Conservation (phyloP, 257 asterid genomes). For the Eustoma russellianum region DNA sequence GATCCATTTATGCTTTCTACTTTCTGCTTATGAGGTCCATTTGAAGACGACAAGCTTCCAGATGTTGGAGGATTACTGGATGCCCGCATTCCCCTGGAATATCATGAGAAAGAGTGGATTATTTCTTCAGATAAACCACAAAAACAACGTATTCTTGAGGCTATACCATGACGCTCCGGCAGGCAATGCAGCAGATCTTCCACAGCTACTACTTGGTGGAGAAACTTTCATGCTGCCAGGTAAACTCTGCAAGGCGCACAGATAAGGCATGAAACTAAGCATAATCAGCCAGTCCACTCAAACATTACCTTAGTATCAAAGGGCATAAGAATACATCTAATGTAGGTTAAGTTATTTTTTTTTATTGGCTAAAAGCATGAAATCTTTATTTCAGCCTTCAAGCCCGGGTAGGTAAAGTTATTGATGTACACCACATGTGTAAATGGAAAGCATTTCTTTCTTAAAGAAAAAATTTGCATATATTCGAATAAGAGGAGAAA, state of each 20-base stretch:
- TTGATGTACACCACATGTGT: no score
- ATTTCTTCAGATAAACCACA: slow-evolving; percentile 3
- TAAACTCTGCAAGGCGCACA: slow-evolving; percentile 24
- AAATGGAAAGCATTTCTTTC: no score
- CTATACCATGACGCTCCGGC: slow-evolving; percentile 89
- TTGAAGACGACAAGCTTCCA: slow-evolving; percentile 33
- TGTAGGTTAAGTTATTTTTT: no score
- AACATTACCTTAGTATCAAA: no score
- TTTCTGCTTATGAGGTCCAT: slow-evolving; percentile 35
- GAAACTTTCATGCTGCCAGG: slow-evolving; percentile 24
- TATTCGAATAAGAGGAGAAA: no score
- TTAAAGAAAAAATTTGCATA: no score
- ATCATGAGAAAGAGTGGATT: slow-evolving; percentile 17
- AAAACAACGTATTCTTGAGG: slow-evolving; percentile 8
- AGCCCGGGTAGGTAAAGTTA: no score
- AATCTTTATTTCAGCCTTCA: no score
- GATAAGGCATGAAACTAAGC: background rate
- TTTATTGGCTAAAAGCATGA: slow-evolving; percentile 2
- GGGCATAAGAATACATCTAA: no score
- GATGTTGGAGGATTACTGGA: slow-evolving; percentile 36
- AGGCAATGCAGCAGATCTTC: slow-evolving; percentile 83
- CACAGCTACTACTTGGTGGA: slow-evolving; percentile 82
- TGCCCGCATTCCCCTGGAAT: slow-evolving; percentile 75
- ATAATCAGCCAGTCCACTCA: no score
- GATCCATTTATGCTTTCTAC: slow-evolving; percentile 29